Evolutionary conservation across 2,329 filamentous ascomycete species (phyloP).

Genomic region (Xylaria sp.): DNA sequence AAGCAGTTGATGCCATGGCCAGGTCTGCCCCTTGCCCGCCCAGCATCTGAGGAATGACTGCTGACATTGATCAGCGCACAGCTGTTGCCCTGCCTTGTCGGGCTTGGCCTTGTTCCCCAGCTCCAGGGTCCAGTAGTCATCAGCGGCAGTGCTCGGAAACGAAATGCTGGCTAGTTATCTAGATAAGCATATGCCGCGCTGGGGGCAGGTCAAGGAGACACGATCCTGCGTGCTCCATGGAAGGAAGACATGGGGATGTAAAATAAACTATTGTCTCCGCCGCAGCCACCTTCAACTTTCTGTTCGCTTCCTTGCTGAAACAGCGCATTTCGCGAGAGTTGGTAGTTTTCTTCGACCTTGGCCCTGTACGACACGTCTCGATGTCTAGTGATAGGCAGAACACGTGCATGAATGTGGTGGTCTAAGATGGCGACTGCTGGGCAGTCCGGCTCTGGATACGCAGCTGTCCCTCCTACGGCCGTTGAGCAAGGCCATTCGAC

Average conservation of each 20-base stretch:
- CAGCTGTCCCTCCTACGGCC: constrained; percentile 28
- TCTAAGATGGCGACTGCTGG: constrained; percentile 35
- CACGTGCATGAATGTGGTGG: constrained; percentile 36
- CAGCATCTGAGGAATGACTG: constrained; percentile 10
- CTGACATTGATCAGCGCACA: constrained; percentile 26
- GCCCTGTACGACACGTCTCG: constrained; percentile 18
- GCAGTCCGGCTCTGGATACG: constrained; percentile 33
- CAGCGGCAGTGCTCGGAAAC: constrained; percentile 32
- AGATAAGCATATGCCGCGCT: constrained; percentile 24
- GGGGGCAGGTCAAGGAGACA: constrained; percentile 20
- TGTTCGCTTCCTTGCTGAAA: constrained; percentile 20
- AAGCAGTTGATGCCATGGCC: constrained; percentile 23
- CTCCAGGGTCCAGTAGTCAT: constrained; percentile 15
- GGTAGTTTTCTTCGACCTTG: constrained; percentile 8
- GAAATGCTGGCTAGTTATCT: constrained; percentile 13
- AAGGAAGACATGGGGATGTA: constrained; percentile 24
- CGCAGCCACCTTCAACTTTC: constrained; percentile 28
- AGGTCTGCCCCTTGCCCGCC: constrained; percentile 22
- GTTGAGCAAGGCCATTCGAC: constrained; percentile 20
- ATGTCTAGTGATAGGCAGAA: constrained; percentile 28
- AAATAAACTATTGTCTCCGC: constrained; percentile 32
- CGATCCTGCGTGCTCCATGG: constrained; percentile 24
- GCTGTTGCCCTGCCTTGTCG: constrained; percentile 9
- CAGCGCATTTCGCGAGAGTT: constrained; percentile 13
- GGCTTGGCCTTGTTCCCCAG: constrained; percentile 21